A percentile compares a stretch with the other conserved stretches of the same genome.
Evolutionary conservation across 1,139 yeast species (phyloP).

Genomic region (Candida mesenterica): DNA sequence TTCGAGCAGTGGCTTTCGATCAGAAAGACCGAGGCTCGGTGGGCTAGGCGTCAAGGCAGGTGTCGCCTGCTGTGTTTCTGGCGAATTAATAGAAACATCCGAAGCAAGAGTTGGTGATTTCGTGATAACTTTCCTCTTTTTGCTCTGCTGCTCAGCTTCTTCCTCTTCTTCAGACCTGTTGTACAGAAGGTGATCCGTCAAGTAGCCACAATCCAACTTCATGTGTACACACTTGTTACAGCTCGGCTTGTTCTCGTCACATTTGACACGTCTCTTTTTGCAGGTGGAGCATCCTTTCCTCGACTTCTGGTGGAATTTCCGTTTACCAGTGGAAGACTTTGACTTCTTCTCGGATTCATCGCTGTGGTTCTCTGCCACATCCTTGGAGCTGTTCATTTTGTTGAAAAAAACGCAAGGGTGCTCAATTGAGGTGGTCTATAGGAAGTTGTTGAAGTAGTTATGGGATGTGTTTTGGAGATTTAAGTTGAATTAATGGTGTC

Average conservation of each 20-base stretch:
- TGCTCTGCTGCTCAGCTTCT: constrained; percentile 5
- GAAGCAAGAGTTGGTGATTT: constrained; percentile 7
- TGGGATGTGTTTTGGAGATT: background rate
- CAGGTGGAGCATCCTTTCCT: constrained; percentile 88
- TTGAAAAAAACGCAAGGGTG: constrained; percentile 6
- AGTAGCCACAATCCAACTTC: constrained; percentile 71
- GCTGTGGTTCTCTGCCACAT: background rate
- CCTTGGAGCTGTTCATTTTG: constrained; percentile 2
- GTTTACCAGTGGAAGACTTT: constrained; percentile 40
- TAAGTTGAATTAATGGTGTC: constrained; percentile 1
- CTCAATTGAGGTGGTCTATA: background rate
- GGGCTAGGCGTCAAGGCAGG: constrained; percentile 15
- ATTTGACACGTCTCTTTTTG: constrained; percentile 83
- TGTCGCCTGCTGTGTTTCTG: constrained; percentile 14
- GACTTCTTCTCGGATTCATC: constrained; percentile 8
- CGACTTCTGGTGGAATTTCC: constrained; percentile 83
- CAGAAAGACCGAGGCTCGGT: constrained; percentile 9
- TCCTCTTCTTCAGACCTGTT: constrained; percentile 6
- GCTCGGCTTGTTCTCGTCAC: constrained; percentile 82
- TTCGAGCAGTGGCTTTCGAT: background rate
- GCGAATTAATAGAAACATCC: constrained; percentile 2
- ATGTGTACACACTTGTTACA: constrained; percentile 78
- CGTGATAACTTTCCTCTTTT: constrained; percentile 9
- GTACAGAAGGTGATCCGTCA: constrained; percentile 17
- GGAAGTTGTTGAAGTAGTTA: background rate